Conservation (phyloP, 2,329 filamentous ascomycete species). For the Aspergillus udagawae region DNA sequence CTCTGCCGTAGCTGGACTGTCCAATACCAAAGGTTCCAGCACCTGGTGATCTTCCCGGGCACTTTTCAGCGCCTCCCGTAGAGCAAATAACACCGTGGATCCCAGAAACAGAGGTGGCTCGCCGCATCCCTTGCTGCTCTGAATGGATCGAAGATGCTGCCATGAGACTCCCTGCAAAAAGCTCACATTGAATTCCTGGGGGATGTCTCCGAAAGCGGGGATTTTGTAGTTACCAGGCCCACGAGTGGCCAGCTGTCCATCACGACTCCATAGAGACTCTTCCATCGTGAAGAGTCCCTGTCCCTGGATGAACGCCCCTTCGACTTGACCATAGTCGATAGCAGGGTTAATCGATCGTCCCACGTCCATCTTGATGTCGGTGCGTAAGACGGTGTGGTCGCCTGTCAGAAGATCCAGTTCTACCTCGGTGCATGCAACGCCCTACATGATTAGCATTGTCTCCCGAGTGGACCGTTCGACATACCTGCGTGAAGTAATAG, state of each 20-base stretch:
- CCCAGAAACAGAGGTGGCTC: slow-evolving; percentile 61
- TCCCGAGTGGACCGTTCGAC: no score
- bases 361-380: slow-evolving; percentile 97
- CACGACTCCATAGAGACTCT: slow-evolving; percentile 64
- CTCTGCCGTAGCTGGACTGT: slow-evolving; percentile 52
- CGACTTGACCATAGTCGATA: slow-evolving; percentile 79
- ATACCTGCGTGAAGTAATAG: slow-evolving; percentile 93
- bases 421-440: slow-evolving; percentile 85
- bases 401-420: slow-evolving; percentile 92
- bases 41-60: slow-evolving; percentile 48
- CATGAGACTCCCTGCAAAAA: slow-evolving; percentile 56
- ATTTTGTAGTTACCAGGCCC: slow-evolving; percentile 65
- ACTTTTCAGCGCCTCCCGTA: slow-evolving; percentile 50
- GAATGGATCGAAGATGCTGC: slow-evolving; percentile 51
- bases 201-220: slow-evolving; percentile 64
- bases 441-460: no score
- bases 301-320: slow-evolving; percentile 77
- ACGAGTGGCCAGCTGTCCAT: slow-evolving; percentile 60
- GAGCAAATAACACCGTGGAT: slow-evolving; percentile 51
- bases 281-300: slow-evolving; percentile 77
- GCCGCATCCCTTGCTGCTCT: slow-evolving; percentile 52
- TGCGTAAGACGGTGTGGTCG: slow-evolving; percentile 82
- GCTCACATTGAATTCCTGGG: slow-evolving; percentile 61
- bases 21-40: slow-evolving; percentile 40
- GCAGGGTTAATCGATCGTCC: slow-evolving; percentile 59